Percentiles rank a stretch among this genome's conserved stretches.
Evolutionary conservation across 805 yeast species (phyloP).

Genomic region (Hanseniaspora occidentalis): DNA sequence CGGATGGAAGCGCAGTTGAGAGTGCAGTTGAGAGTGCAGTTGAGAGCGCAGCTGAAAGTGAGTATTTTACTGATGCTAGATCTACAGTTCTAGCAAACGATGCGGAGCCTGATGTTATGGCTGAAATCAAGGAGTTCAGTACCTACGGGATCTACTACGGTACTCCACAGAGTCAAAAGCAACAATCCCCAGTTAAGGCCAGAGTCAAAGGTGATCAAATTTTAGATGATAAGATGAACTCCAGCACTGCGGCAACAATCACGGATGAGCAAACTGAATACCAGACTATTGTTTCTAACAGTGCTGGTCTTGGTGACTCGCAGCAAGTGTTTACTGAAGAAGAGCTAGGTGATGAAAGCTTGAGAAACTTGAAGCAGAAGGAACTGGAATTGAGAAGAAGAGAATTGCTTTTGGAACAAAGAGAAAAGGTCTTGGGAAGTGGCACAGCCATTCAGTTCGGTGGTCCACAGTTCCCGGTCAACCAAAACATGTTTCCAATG

Average conservation of each 20-base stretch:
- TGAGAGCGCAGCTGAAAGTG: neutral
- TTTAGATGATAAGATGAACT: neutral
- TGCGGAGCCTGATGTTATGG: constrained; percentile 6
- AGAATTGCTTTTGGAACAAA: constrained; percentile 24
- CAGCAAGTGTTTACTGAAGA: too few species aligned
- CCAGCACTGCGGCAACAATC: constrained; percentile 10
- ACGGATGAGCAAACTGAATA: constrained; percentile 4
- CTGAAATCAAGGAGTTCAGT: constrained; percentile 14
- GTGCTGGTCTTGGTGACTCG: neutral
- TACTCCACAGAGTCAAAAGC: constrained; percentile 13
- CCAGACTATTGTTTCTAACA: constrained; percentile 1
- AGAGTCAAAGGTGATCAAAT: constrained; percentile 7
- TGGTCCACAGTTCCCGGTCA: neutral
- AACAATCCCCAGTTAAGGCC: constrained; percentile 3
- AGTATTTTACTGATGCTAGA: constrained; percentile 2
- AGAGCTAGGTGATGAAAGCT: constrained; percentile 8
- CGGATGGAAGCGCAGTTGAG: too few species aligned
- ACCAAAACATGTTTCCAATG: neutral
- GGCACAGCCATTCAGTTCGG: neutral
- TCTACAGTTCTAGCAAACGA: constrained; percentile 1
- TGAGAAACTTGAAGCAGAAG: constrained; percentile 16
- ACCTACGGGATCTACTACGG: constrained; percentile 20
- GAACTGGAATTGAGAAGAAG: constrained; percentile 22
- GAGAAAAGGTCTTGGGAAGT: constrained; percentile 20
- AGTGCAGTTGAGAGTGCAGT: constrained; percentile 2